Conservation (phyloP, 192 early-diverging fungal species). For the Coemansia sp. region DNA sequence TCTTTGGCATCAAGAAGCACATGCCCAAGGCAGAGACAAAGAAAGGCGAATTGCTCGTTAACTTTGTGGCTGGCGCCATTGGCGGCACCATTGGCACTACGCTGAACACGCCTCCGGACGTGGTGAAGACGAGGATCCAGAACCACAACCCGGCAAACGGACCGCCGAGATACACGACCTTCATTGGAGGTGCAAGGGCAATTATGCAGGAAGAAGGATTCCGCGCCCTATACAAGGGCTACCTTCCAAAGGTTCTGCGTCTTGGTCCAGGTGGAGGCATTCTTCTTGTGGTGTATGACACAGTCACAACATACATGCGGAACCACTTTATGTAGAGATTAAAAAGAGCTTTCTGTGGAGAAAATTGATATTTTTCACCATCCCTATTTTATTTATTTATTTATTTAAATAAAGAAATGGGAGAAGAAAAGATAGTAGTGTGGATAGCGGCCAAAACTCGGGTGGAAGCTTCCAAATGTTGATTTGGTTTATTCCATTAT, state of each 20-base stretch:
- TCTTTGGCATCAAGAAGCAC: constrained; percentile 64
- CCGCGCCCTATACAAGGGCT: constrained; percentile 91
- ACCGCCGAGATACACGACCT: constrained; percentile 86
- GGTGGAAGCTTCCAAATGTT: neutral
- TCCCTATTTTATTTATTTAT: neutral
- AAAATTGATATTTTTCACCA: too few species aligned
- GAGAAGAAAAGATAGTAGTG: neutral
- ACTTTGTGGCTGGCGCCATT: constrained; percentile 89
- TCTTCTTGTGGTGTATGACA: constrained; percentile 88
- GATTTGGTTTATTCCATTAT: neutral
- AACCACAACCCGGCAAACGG: constrained; percentile 69
- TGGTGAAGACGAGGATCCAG: constrained; percentile 96
- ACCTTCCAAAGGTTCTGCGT: constrained; percentile 92
- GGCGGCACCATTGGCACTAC: constrained; percentile 93
- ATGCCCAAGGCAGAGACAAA: constrained; percentile 84
- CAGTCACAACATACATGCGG: constrained; percentile 81
- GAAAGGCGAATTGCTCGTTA: constrained; percentile 73
- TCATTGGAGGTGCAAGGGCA: constrained; percentile 71
- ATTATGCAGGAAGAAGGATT: constrained; percentile 88
- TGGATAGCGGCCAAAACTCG: neutral
- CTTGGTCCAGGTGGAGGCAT: constrained; percentile 87
- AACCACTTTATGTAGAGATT: constrained; percentile 63
- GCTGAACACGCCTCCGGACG: constrained; percentile 94
- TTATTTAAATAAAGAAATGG: neutral
- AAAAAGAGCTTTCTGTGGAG: neutral